Evolutionary conservation across 2,329 filamentous ascomycete species (phyloP).

Genomic region (Cladorrhinum sp.): DNA sequence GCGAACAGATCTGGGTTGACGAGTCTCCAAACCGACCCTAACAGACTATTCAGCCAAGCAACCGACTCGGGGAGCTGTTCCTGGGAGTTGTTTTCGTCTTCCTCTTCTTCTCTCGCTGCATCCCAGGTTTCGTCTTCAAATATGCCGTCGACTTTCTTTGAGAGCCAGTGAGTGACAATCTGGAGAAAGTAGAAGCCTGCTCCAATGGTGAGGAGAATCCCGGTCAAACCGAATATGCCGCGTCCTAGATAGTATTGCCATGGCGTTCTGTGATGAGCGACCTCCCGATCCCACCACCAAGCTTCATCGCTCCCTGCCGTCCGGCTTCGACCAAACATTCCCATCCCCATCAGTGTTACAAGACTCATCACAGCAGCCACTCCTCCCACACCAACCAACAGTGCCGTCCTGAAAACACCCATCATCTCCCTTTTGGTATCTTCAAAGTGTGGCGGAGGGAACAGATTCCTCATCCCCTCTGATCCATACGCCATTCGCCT

Average conservation of each 20-base stretch:
- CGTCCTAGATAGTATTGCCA: constrained; percentile 1
- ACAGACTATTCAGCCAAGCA: constrained; percentile 68
- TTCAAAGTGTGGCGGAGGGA: constrained; percentile 49
- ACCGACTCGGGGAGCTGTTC: constrained; percentile 61
- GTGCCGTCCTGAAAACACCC: constrained; percentile 33
- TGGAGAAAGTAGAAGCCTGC: constrained; percentile 38
- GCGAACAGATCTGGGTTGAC: constrained; percentile 73
- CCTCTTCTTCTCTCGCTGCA: constrained; percentile 54
- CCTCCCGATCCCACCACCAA: neutral
- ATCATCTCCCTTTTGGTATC: constrained; percentile 36
- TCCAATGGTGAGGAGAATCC: constrained; percentile 5
- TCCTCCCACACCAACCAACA: constrained; percentile 36
- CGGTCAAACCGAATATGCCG: neutral
- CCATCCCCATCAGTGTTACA: constrained; percentile 23
- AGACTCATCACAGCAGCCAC: constrained; percentile 31
- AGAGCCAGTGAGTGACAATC: constrained; percentile 57
- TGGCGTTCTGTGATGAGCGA: neutral
- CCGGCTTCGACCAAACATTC: constrained; percentile 2
- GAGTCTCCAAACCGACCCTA: constrained; percentile 68
- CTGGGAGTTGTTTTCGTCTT: constrained; percentile 40
- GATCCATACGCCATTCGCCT: constrained; percentile 36
- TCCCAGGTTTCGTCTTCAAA: constrained; percentile 72
- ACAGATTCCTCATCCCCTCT: constrained; percentile 42
- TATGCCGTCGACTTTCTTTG: constrained; percentile 57
- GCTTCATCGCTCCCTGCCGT: neutral